Percentiles rank a stretch among this genome's conserved stretches.
These are phyloP conservation scores for Odonthalia washingtoniensis DNA, from an alignment of 31 red algal species.

Conservation along the genomic window DNA sequence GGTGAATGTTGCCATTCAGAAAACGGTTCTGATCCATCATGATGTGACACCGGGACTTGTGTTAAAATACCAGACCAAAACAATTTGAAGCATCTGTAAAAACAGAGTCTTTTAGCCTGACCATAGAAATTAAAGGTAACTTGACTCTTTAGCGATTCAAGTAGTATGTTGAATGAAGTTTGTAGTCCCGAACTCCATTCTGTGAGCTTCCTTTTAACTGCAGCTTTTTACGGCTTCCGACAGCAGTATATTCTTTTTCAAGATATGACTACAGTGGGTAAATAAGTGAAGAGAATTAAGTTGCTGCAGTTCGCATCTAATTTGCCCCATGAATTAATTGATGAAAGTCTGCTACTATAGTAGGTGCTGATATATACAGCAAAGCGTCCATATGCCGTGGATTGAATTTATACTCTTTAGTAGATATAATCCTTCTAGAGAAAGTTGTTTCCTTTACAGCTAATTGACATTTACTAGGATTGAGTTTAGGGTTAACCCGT, in stretches of 20 bases:
- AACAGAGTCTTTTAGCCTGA: slow-evolving; percentile 28
- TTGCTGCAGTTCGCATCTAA: slow-evolving; percentile 57
- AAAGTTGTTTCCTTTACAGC: neutral
- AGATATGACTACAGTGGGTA: slow-evolving; percentile 16
- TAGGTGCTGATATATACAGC: slow-evolving; percentile 34
- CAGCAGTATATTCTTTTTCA: neutral
- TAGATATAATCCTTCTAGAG: neutral
- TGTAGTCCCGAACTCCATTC: neutral
- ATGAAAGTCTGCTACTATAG: slow-evolving; percentile 19
- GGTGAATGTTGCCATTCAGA: slow-evolving; percentile 41
- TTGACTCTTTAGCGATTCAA: neutral
- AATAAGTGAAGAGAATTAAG: slow-evolving; percentile 22
- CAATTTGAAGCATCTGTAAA: slow-evolving; percentile 30
- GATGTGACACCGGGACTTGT: slow-evolving; percentile 10
- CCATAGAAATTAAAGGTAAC: neutral
- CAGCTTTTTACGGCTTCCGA: slow-evolving; percentile 17
- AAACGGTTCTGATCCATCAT: neutral
- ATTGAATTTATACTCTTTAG: neutral
- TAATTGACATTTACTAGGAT: slow-evolving; percentile 43
- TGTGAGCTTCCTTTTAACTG: slow-evolving; percentile 26
- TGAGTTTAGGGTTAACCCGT: slow-evolving; percentile 10
- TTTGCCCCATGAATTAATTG: slow-evolving; percentile 47
- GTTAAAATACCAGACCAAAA: slow-evolving; percentile 43
- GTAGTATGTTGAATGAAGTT: slow-evolving; percentile 8
- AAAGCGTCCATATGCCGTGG: neutral